These are phyloP conservation scores for Nicotiana attenuata DNA, from an alignment of 257 asterid species.

Conservation along the genomic window DNA sequence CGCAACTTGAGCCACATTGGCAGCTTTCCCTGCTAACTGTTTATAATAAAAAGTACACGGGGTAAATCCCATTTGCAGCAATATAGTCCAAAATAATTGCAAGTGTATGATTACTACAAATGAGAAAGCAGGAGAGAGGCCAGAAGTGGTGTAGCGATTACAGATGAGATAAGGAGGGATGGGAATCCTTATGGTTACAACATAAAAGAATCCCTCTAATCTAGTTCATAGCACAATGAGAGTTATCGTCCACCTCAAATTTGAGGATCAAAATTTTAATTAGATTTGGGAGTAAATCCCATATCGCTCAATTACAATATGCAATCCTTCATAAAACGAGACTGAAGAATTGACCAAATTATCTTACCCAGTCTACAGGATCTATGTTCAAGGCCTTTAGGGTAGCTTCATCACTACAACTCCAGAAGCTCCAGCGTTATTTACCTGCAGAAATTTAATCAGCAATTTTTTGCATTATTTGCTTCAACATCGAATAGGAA, in stretches of 20 bases:
- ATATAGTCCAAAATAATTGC: background rate
- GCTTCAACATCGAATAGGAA: background rate
- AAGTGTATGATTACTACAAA: background rate
- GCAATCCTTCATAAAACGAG: background rate
- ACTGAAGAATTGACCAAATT: background rate
- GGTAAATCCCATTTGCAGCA: background rate
- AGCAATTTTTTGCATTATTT: background rate
- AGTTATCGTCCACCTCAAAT: background rate
- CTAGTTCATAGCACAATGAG: background rate
- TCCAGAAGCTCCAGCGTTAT: constrained; percentile 83
- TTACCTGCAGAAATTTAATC: constrained; percentile 43
- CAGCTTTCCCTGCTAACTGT: constrained; percentile 75
- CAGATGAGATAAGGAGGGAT: background rate
- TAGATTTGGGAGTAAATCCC: background rate
- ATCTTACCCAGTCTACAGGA: constrained; percentile 54
- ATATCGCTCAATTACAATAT: background rate
- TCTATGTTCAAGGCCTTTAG: constrained; percentile 55
- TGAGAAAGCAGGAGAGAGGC: background rate
- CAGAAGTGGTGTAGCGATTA: background rate
- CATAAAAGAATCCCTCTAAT: background rate
- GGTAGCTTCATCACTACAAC: constrained; percentile 56
- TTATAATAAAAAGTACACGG: background rate
- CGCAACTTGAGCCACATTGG: constrained; percentile 43
- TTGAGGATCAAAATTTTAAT: background rate
- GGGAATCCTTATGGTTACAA: background rate